These are phyloP conservation scores for Nakazawaea populi DNA, from an alignment of 805 yeast genomes.

Conservation along the genomic window DNA sequence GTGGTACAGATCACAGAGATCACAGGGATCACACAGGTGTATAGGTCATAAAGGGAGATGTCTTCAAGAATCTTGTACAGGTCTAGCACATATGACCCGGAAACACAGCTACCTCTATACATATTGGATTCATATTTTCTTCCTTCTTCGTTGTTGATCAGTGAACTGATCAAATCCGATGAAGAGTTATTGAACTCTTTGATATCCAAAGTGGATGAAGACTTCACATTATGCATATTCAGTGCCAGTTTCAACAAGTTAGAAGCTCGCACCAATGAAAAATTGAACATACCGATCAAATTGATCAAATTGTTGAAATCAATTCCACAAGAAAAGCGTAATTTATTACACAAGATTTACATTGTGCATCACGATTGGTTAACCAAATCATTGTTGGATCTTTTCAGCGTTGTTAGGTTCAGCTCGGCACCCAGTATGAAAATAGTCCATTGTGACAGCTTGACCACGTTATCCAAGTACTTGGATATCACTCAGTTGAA, in stretches of 20 bases:
- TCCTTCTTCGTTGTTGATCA: slow-evolving; percentile 45
- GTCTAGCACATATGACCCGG: slow-evolving; percentile 60
- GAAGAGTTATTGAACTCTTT: slow-evolving; percentile 2
- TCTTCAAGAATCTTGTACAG: slow-evolving; percentile 41
- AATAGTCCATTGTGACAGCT: slow-evolving; percentile 27
- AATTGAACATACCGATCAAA: slow-evolving; percentile 21
- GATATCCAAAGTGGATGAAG: slow-evolving; percentile 1
- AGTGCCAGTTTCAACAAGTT: slow-evolving; percentile 59
- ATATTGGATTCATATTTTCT: slow-evolving; percentile 79
- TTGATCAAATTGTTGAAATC: slow-evolving; percentile 40
- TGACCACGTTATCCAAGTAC: slow-evolving; percentile 33
- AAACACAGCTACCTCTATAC: slow-evolving; percentile 63
- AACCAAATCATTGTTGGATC: slow-evolving; percentile 68
- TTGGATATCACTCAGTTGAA: slow-evolving; percentile 75
- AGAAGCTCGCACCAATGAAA: slow-evolving; percentile 25
- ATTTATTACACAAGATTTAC: slow-evolving; percentile 54
- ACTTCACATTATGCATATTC: slow-evolving; percentile 4
- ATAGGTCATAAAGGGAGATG: neutral
- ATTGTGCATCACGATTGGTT: slow-evolving; percentile 92
- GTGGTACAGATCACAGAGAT: neutral
- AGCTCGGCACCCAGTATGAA: slow-evolving; percentile 10
- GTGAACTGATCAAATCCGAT: slow-evolving; percentile 4
- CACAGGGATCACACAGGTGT: too few relatives aligned
- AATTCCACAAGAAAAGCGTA: slow-evolving; percentile 51
- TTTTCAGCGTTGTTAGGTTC: slow-evolving; percentile 50